These are phyloP conservation scores for Psidium friedrichsthalianum DNA, from an alignment of 345 rosid species.

Conservation along the genomic window DNA sequence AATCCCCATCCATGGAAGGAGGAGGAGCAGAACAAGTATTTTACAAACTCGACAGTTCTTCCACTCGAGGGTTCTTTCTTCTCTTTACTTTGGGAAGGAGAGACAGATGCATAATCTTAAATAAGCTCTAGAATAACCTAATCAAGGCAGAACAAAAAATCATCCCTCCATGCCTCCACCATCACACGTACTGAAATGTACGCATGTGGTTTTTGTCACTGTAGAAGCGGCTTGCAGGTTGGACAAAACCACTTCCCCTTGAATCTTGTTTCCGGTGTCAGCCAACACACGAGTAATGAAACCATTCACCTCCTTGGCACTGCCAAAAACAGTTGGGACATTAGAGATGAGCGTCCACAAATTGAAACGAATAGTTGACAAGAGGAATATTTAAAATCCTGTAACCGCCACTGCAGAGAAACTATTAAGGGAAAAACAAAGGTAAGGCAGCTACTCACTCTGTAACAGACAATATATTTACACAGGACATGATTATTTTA, in stretches of 20 bases:
- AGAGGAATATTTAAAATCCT: neutral
- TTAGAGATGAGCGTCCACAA: neutral
- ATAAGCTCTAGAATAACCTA: neutral
- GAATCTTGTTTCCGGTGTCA: slow-evolving; percentile 93
- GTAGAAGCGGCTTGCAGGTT: slow-evolving; percentile 65
- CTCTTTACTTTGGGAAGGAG: neutral
- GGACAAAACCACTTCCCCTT: slow-evolving; percentile 99
- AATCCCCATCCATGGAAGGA: neutral
- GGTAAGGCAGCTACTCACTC: neutral
- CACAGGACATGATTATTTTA: neutral
- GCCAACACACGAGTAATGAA: slow-evolving; percentile 92
- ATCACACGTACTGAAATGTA: neutral
- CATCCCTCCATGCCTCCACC: neutral
- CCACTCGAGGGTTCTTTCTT: neutral
- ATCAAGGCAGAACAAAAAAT: neutral
- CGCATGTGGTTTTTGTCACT: slow-evolving; percentile 22
- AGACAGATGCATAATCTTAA: neutral
- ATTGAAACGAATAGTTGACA: neutral
- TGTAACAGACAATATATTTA: neutral
- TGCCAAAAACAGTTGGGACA: slow-evolving; percentile 9
- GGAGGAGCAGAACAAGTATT: neutral
- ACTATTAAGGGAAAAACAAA: neutral
- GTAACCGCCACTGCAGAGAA: neutral
- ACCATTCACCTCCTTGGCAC: slow-evolving; percentile 99
- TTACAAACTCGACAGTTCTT: neutral